Evolutionary conservation across 1,139 yeast genomes (phyloP).

Genomic region (Kodamaea fungicola): DNA sequence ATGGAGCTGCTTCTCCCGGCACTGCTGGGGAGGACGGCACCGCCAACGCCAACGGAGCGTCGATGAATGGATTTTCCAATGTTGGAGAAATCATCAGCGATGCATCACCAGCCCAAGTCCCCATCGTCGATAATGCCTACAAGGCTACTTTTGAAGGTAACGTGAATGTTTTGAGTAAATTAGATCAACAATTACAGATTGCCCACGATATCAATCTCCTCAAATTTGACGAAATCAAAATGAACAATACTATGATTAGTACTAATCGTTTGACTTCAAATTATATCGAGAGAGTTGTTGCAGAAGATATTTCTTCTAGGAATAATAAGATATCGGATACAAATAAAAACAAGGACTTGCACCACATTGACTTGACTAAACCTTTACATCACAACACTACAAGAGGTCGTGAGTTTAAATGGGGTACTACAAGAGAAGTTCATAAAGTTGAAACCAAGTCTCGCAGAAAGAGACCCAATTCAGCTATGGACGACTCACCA

Average conservation of each 20-base stretch:
- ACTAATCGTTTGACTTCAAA: constrained; percentile 28
- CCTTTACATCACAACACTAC: constrained; percentile 20
- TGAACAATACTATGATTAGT: constrained; percentile 22
- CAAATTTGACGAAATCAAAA: constrained; percentile 26
- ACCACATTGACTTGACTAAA: constrained; percentile 13
- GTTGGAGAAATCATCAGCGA: constrained; percentile 1
- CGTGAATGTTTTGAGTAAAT: constrained; percentile 23
- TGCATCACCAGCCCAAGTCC: constrained; percentile 1
- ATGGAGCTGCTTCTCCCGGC: constrained; percentile 12
- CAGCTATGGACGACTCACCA: constrained; percentile 4
- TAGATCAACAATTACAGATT: constrained; percentile 27
- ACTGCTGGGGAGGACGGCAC: constrained; percentile 1
- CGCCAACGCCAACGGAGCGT: background rate
- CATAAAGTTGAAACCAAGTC: constrained; percentile 15
- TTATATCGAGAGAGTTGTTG: constrained; percentile 34
- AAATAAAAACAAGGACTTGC: constrained; percentile 16
- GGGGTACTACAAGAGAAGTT: constrained; percentile 31
- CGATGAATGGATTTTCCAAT: background rate
- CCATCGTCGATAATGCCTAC: constrained; percentile 9
- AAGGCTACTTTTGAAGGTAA: constrained; percentile 23
- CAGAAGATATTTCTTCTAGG: constrained; percentile 31
- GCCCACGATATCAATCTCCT: constrained; percentile 26
- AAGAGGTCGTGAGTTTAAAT: constrained; percentile 27
- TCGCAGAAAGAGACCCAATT: constrained; percentile 11
- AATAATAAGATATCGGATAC: constrained; percentile 18